These are phyloP conservation scores for Butyriboletus regius DNA, from an alignment of 1,284 basidiomycete genomes.

Conservation along the genomic window DNA sequence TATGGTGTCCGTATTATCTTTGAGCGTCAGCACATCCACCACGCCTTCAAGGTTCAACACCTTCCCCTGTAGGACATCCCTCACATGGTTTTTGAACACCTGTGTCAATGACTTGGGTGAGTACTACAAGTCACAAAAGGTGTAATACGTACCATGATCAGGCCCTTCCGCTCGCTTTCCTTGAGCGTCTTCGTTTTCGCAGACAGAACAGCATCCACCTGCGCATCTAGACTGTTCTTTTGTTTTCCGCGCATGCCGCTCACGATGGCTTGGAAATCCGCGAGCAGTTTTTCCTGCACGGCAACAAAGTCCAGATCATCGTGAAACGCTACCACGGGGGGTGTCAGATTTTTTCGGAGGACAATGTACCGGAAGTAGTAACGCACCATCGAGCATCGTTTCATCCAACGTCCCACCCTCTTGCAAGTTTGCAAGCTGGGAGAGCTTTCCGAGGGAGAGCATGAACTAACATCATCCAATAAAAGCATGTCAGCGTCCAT, in stretches of 20 bases:
- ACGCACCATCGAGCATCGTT: slow-evolving; percentile 48
- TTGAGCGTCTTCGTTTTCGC: slow-evolving; percentile 46
- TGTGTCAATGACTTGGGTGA: slow-evolving; percentile 21
- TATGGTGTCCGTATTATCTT: slow-evolving; percentile 53
- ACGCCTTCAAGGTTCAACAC: slow-evolving; percentile 61
- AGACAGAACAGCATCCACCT: slow-evolving; percentile 56
- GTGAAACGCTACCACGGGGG: slow-evolving; percentile 52
- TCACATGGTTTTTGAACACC: slow-evolving; percentile 61
- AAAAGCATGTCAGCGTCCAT: slow-evolving; percentile 3
- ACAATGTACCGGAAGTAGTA: not conserved
- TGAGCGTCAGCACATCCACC: slow-evolving; percentile 64
- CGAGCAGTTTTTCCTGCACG: slow-evolving; percentile 57
- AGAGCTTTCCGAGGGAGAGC: slow-evolving; percentile 85
- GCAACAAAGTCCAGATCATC: slow-evolving; percentile 68
- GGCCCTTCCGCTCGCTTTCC: slow-evolving; percentile 38
- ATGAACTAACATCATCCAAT: slow-evolving; percentile 53
- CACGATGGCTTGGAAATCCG: slow-evolving; percentile 51
- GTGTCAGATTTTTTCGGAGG: not conserved
- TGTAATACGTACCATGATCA: slow-evolving; percentile 36
- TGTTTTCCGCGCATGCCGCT: slow-evolving; percentile 48
- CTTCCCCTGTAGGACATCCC: slow-evolving; percentile 61
- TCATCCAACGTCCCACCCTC: slow-evolving; percentile 45
- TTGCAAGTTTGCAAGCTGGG: slow-evolving; percentile 69
- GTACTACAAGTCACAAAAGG: not conserved
- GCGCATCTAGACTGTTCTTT: slow-evolving; percentile 58